These are phyloP conservation scores for Hsuehochloa calcarea DNA, from an alignment of 176 grass and related monocot genomes.

Conservation along the genomic window DNA sequence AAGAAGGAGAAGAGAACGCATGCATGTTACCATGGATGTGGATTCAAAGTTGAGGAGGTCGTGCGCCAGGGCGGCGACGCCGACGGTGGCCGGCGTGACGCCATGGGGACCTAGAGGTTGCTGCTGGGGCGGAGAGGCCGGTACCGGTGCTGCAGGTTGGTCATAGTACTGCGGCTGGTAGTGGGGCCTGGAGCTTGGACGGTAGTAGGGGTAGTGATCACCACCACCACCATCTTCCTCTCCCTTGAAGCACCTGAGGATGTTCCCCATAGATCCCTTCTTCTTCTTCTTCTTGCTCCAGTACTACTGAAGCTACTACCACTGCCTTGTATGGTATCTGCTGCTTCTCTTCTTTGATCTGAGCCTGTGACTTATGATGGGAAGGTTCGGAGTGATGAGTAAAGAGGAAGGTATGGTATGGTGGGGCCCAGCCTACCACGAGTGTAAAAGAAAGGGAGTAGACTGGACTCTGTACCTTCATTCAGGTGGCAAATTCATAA, in stretches of 20 bases:
- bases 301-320: not conserved
- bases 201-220: slow-evolving; percentile 27
- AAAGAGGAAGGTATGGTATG: no score
- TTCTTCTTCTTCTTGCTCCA: not conserved
- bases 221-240: not conserved
- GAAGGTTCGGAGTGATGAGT: no score
- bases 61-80: not conserved
- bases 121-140: not conserved
- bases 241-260: slow-evolving; percentile 20
- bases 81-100: not conserved
- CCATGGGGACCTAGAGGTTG: slow-evolving; percentile 12
- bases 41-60: slow-evolving; percentile 34
- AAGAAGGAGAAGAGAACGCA: no score
- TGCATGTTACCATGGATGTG: slow-evolving; percentile 29
- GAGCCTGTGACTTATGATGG: no score
- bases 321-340: no score
- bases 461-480: no score
- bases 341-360: no score
- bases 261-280: slow-evolving; percentile 35
- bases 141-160: no score
- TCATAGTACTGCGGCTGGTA: no score
- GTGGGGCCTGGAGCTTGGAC: not conserved
- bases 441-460: no score
- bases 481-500: no score
- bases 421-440: no score